Evolutionary conservation across 2,329 filamentous ascomycete species (phyloP).

Genomic region (Alternaria ventricosa): DNA sequence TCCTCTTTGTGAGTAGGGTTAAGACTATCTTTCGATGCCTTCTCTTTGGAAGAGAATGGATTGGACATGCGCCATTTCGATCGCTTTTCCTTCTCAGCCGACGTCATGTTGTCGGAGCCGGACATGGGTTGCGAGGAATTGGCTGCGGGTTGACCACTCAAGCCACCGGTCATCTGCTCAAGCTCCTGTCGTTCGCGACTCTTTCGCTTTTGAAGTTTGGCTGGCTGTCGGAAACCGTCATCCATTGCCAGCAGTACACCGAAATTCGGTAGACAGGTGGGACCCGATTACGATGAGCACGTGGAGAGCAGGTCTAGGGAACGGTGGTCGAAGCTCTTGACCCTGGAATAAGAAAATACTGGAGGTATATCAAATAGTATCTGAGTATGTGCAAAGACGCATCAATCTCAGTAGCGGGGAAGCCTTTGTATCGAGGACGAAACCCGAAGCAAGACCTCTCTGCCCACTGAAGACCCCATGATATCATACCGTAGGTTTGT

Average conservation of each 20-base stretch:
- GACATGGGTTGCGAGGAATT: slow-evolving; percentile 26
- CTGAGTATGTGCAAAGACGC: slow-evolving; percentile 1
- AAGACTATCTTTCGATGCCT: slow-evolving; percentile 24
- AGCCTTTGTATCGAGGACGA: slow-evolving; percentile 9
- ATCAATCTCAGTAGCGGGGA: slow-evolving; percentile 1
- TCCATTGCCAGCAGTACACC: slow-evolving; percentile 20
- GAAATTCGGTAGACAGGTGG: background rate
- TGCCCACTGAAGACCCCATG: slow-evolving; percentile 21
- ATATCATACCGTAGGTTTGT: slow-evolving; percentile 33
- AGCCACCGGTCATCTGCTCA: slow-evolving; percentile 28
- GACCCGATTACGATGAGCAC: background rate
- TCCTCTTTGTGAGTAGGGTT: slow-evolving; percentile 15
- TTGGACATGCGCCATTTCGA: slow-evolving; percentile 48
- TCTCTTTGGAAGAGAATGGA: slow-evolving; percentile 46
- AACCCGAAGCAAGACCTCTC: slow-evolving; percentile 15
- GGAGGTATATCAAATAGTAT: background rate
- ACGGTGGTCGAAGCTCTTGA: background rate
- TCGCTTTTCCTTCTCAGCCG: slow-evolving; percentile 43
- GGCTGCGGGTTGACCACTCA: slow-evolving; percentile 21
- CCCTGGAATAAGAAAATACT: background rate
- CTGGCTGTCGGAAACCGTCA: slow-evolving; percentile 28
- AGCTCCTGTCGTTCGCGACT: slow-evolving; percentile 39
- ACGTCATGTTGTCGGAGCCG: slow-evolving; percentile 24
- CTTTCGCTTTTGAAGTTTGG: slow-evolving; percentile 43
- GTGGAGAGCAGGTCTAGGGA: background rate